Conservation (phyloP, 2,329 filamentous ascomycete genomes). For the Pseudopyricularia cyperi region DNA sequence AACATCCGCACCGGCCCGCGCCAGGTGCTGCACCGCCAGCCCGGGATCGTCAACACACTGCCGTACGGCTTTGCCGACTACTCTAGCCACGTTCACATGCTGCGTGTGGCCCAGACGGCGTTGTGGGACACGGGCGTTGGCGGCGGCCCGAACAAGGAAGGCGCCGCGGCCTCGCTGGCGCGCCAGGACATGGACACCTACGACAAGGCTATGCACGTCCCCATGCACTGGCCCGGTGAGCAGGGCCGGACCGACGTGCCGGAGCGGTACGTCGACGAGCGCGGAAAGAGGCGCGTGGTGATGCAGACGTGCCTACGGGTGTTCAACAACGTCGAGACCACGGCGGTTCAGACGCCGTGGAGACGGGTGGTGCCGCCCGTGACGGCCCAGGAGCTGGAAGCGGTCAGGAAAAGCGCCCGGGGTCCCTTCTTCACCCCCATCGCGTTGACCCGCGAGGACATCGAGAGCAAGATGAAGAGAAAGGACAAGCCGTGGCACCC, state of each 20-base stretch:
- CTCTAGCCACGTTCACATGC: neutral
- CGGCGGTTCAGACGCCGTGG: slow-evolving; percentile 20
- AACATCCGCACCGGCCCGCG: neutral
- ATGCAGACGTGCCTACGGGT: slow-evolving; percentile 27
- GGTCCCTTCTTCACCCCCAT: neutral
- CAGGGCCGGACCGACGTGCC: neutral
- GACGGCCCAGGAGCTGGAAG: slow-evolving; percentile 9
- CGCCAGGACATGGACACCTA: slow-evolving; percentile 21
- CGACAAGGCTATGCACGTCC: neutral
- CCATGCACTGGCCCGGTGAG: neutral
- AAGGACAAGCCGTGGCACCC: neutral
- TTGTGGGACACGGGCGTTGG: neutral
- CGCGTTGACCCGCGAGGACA: neutral
- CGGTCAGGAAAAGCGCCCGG: neutral
- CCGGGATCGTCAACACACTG: neutral
- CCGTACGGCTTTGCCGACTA: neutral
- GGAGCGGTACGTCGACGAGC: slow-evolving; percentile 18
- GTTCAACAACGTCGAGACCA: slow-evolving; percentile 24
- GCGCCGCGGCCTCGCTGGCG: slow-evolving; percentile 13
- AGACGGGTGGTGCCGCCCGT: slow-evolving; percentile 23
- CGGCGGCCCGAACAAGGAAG: neutral
- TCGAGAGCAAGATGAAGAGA: neutral
- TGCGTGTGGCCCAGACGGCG: slow-evolving; percentile 2
- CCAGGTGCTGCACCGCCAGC: neutral
- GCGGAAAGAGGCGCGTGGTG: slow-evolving; percentile 30